Conservation (phyloP, 2,329 filamentous ascomycete species). For the Coniochaeta prunicola region DNA sequence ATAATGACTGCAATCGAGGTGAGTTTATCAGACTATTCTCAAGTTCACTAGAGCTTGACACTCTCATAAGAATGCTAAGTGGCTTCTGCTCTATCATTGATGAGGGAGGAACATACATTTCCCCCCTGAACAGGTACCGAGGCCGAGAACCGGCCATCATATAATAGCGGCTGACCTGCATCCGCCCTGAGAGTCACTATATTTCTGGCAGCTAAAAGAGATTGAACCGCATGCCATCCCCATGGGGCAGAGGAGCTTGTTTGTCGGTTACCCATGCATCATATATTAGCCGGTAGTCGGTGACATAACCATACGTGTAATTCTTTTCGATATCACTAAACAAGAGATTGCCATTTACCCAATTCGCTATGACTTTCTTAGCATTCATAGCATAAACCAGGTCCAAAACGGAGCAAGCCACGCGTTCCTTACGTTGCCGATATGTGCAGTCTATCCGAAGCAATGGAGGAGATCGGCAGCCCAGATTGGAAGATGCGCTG, state of each 20-base stretch:
- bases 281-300: background rate
- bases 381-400: background rate
- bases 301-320: background rate
- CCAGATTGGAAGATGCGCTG: background rate
- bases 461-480: background rate
- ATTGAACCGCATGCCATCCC: background rate
- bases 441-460: background rate
- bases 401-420: background rate
- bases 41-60: too few relatives aligned
- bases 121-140: constrained; percentile 1
- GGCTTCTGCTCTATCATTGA: background rate
- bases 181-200: background rate
- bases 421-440: background rate
- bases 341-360: background rate
- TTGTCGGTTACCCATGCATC: background rate
- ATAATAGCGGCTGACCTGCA: background rate
- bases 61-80: background rate
- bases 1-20: background rate
- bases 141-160: background rate
- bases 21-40: too few relatives aligned
- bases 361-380: background rate
- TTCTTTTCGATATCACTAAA: background rate
- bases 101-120: background rate
- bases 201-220: background rate
- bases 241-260: background rate